These are phyloP conservation scores for Aspergillus diversus DNA, from an alignment of 495 filamentous ascomycete genomes.

Conservation along the genomic window DNA sequence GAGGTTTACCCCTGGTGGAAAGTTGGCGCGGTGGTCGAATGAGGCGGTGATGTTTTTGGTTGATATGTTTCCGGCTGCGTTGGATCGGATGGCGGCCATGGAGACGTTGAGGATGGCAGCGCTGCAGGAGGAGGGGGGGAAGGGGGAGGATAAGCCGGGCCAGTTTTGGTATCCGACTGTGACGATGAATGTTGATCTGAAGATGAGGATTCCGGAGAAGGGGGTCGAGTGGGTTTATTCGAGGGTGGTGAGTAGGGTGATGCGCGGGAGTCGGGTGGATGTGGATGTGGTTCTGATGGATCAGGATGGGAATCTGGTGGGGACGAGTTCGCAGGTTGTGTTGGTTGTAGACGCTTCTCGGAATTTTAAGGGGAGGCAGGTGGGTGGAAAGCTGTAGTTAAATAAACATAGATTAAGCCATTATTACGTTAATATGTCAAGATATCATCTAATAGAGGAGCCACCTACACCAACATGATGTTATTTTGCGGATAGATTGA, in stretches of 20 bases:
- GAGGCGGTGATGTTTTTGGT: slow-evolving; percentile 50
- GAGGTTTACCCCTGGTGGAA: slow-evolving; percentile 29
- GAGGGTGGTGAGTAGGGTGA: slow-evolving; percentile 48
- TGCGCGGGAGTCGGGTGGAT: slow-evolving; percentile 58
- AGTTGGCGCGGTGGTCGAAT: slow-evolving; percentile 38
- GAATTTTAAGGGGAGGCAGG: slow-evolving; percentile 2
- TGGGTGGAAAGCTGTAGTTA: slow-evolving; percentile 3
- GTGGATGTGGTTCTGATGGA: slow-evolving; percentile 56
- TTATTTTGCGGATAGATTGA: no score
- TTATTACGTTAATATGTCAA: no score
- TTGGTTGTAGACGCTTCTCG: slow-evolving; percentile 36
- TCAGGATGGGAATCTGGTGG: slow-evolving; percentile 50
- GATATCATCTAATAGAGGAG: no score
- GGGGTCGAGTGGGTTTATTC: slow-evolving; percentile 59
- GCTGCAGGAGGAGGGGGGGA: not conserved
- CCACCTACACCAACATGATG: no score
- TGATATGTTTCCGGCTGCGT: slow-evolving; percentile 55
- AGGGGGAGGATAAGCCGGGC: slow-evolving; percentile 19
- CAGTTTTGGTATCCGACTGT: slow-evolving; percentile 70
- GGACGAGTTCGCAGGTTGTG: slow-evolving; percentile 52
- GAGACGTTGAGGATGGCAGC: slow-evolving; percentile 32
- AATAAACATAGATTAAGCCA: no score
- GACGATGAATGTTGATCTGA: slow-evolving; percentile 58
- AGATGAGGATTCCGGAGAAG: slow-evolving; percentile 47
- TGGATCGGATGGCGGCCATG: slow-evolving; percentile 36